Evolutionary conservation across 371 early-diverging fungal species (phyloP), one percentile per base, ranked within the genome.

Genomic region (Haplosporangium sp.): DNA sequence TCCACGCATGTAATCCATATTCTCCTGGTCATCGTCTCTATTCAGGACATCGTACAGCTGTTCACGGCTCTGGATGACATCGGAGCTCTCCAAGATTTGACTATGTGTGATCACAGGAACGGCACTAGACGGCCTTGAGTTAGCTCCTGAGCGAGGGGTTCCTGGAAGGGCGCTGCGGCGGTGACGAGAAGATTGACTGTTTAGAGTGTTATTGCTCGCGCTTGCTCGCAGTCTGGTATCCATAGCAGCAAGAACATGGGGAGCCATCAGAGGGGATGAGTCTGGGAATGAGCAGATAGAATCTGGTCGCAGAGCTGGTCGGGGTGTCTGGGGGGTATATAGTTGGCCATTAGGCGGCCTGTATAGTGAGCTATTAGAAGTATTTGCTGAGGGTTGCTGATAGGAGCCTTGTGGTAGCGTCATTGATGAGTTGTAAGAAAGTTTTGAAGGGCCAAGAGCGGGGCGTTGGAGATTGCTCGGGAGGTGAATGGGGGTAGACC

Each of bases 221-320:
- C 61, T 46, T n/a, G 52, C 72, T 36, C 41, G 18, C 46, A 72
- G 46, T 38, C 72, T 23, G 12, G 72, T 66, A 45, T 72, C 72
- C 13, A 65, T 66, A 0, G 72, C 72, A 13, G 72, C 72, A 11
- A 72, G 62, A 13, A 72, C 66, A 37, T 38, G 55, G 21, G 72
- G 72, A 7, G 72, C 72, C 66, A 72, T 60, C 23, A 72, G 23
- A 13, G 72, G 72, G n/a, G 72, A 72, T 1, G 50, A 60, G 21
- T 65, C 66, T 0, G 72, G 72, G 36, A 61, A 72, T 10, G 56
- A 61, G 20, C 62, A 61, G 6, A 57, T 53, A 8, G 72, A 72
- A n/a, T 65, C 72, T 45, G 72, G 72, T 16, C 66, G 72, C 10
- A 72, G 38, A 21, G 40, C 55, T 46, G 50, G 48, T 43, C 55